Percentiles rank a stretch among this genome's conserved stretches.
phyloP scores from a whole-genome alignment of 1,284 basidiomycete species.

The Cryptococcus neoformans region DNA sequence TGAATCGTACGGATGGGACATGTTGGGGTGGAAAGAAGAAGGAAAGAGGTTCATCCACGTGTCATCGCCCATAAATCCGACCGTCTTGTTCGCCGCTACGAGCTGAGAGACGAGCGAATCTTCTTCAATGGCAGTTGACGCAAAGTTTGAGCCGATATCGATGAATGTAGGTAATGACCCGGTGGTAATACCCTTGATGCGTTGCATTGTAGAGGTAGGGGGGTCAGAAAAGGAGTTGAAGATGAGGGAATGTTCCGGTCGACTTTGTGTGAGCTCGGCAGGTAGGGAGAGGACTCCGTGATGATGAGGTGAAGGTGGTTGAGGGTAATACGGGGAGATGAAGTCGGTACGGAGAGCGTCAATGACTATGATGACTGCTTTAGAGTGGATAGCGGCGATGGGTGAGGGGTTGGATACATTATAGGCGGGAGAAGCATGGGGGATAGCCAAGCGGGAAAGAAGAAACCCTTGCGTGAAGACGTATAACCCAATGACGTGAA shows the following conservation, averaged over 20 bases:
- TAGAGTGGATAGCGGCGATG: slow-evolving; percentile 64
- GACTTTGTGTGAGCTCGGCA: slow-evolving; percentile 59
- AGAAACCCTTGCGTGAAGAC: slow-evolving; percentile 88
- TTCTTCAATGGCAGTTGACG: slow-evolving; percentile 76
- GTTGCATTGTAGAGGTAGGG: slow-evolving; percentile 91
- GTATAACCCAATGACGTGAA: slow-evolving; percentile 53
- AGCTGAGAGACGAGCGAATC: slow-evolving; percentile 71
- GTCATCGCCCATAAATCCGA: slow-evolving; percentile 88
- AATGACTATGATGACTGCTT: slow-evolving; percentile 81
- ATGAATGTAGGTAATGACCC: slow-evolving; percentile 96
- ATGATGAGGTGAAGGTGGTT: slow-evolving; percentile 65
- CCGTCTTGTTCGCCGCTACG: slow-evolving; percentile 45
- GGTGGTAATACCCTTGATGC: slow-evolving; percentile 92
- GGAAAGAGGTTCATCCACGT: slow-evolving; percentile 94
- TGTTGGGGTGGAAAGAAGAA: slow-evolving; percentile 58
- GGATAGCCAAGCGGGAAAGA: slow-evolving; percentile 72
- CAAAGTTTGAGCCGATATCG: slow-evolving; percentile 90
- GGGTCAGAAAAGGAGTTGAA: slow-evolving; percentile 91
- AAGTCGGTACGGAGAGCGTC: slow-evolving; percentile 96
- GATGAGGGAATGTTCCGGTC: slow-evolving; percentile 73
- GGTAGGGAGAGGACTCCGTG: slow-evolving; percentile 83
- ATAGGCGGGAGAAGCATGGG: slow-evolving; percentile 54
- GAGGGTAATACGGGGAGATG: slow-evolving; percentile 62
- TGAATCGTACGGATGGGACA: slow-evolving; percentile 83
- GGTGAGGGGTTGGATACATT: slow-evolving; percentile 47